These are phyloP conservation scores for Discostella pseudostelligera DNA, from an alignment of 108 stramenopile species.

Conservation along the genomic window DNA sequence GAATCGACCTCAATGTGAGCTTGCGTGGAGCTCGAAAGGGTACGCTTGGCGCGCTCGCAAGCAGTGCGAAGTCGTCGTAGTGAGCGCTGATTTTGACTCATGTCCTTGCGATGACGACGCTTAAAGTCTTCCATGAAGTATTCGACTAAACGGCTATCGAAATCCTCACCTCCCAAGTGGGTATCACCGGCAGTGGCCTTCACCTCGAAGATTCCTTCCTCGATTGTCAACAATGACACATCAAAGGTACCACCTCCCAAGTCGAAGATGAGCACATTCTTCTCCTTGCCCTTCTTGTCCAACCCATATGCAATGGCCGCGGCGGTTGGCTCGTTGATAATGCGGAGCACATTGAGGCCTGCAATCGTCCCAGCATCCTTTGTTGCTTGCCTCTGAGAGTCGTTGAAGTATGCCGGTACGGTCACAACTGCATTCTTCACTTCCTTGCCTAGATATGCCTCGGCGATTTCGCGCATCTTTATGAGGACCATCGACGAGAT, in stretches of 20 bases:
- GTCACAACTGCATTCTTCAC: conserved; percentile 65
- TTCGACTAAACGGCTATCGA: conserved; percentile 75
- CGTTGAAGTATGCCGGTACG: conserved; percentile 91
- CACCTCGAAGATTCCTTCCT: conserved; percentile 80
- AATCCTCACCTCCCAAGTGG: conserved; percentile 82
- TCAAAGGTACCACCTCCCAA: conserved; percentile 81
- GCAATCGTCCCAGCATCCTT: conserved; percentile 80
- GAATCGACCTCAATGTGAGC: conserved; percentile 73
- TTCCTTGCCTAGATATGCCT: conserved; percentile 68
- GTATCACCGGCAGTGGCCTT: conserved; percentile 79
- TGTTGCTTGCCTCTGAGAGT: conserved; percentile 87
- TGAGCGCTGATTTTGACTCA: conserved; percentile 62
- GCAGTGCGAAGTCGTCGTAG: conserved; percentile 70
- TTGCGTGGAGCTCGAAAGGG: conserved; percentile 65
- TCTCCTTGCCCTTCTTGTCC: conserved; percentile 68
- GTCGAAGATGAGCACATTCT: conserved; percentile 74
- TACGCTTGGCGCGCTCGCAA: conserved; percentile 80
- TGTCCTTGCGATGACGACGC: conserved; percentile 62
- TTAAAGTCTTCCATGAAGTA: conserved; percentile 75
- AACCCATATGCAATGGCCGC: conserved; percentile 82
- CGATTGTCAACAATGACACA: conserved; percentile 73
- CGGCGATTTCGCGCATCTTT: conserved; percentile 79
- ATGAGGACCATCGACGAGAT: conserved; percentile 77
- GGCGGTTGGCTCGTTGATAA: conserved; percentile 86
- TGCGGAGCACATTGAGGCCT: conserved; percentile 71